Base-by-base conservation (phyloP, 2,329 filamentous ascomycete genomes). In the Fusarium liriodendri region DNA sequence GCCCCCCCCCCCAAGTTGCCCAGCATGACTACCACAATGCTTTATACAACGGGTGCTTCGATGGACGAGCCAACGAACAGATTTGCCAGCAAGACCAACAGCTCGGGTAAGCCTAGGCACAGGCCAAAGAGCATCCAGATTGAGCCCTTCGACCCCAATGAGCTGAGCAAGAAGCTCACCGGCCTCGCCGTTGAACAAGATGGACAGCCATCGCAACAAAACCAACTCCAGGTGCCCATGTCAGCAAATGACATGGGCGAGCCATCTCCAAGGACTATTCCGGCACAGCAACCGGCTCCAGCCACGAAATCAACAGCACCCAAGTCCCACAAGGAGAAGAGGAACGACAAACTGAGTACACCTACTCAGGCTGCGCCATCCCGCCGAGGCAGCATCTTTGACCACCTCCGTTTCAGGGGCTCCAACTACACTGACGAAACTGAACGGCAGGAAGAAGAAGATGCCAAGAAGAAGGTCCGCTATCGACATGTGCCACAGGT, bases 401-500 rank as follows among this genome's bases (percentile, higher is more conserved):
- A 73, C 20, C 75, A 72, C 16, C 67, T 78, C 25, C 70, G 69
- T 16, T 77, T 78, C 68, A 78, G 71, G 42, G 74, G 77, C 16
- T 77, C 77, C 61, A 78, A 78, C 54, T 76, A 77, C 55, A 73
- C 59, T 6, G 72, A 74, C 7, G 69, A 74, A 64, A 63, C 40
- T 37, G 75, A 37, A 71, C 71, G 55, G 69, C 66, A 78, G 55
- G 72, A 75, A 13, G 67, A 61, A 18, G 72, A 76, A 33, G 35
- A 67, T 22, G 38, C 61, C 20, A 61, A 65, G 20, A 70, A 70
- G 45, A 71, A 61, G 32, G 66, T 38, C 61, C 76, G 62, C 7
- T 87, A 89, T 71, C 87, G 83, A 38, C 87, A 91, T 73, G 80
- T 90, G 3, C 89, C 89, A 16, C 83, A 84, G 62, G 84, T 87